A percentile compares a stretch with the other conserved stretches of the same genome.
Conservation (phyloP, 345 rosid genomes). For the Xanthoceras sorbifolium region DNA sequence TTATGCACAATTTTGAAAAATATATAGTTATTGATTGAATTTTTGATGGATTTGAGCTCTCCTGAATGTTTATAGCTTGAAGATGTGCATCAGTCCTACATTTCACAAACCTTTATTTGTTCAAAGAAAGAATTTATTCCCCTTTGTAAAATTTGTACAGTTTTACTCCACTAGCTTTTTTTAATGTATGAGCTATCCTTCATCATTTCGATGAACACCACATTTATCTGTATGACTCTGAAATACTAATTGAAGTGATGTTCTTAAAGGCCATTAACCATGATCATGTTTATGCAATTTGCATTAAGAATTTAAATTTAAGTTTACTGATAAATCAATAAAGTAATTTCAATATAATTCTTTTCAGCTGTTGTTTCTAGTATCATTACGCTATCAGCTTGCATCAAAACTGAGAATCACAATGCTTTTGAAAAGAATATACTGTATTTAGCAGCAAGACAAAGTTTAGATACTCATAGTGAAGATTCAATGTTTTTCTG, state of each 20-base stretch:
- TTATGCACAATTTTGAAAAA: constrained; percentile 6
- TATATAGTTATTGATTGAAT: neutral
- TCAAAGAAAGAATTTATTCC: neutral
- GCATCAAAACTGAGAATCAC: neutral
- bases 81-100: neutral
- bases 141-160: neutral
- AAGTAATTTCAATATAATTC: no score
- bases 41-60: neutral
- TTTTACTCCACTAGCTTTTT: neutral
- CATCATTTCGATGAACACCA: neutral
- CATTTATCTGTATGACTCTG: neutral
- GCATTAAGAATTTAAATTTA: neutral
- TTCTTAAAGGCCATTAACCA: neutral
- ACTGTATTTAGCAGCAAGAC: neutral
- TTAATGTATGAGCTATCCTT: neutral
- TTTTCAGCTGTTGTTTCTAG: no score
- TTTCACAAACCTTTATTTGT: neutral
- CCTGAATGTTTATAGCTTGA: neutral
- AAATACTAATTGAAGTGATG: neutral
- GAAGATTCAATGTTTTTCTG: neutral
- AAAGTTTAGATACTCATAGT: neutral
- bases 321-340: neutral
- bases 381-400: neutral
- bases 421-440: neutral
- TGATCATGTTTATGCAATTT: neutral